Percentiles rank a stretch among this genome's conserved stretches.
phyloP scores from a whole-genome alignment of 192 early-diverging fungal genomes.

The Entomortierella chlamydospora region DNA sequence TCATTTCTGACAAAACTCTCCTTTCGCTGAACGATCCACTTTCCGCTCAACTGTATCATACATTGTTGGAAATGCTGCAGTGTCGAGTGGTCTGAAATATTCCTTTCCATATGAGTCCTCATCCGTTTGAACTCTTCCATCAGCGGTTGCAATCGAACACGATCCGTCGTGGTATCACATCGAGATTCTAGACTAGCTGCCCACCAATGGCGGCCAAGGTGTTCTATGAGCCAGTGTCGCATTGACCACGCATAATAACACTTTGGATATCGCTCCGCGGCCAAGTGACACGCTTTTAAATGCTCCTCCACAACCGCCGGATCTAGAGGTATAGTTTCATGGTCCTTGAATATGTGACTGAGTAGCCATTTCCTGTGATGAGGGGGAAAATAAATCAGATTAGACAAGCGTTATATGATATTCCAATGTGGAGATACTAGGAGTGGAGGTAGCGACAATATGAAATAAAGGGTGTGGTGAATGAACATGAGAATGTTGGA shows the following conservation, averaged over 20 bases:
- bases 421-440: no score
- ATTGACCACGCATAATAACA: constrained; percentile 67
- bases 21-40: constrained; percentile 27
- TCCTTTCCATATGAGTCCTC: constrained; percentile 47
- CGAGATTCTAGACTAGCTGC: neutral
- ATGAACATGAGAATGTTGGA: no score
- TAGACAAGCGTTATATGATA: no score
- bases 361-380: constrained; percentile 48
- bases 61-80: constrained; percentile 59
- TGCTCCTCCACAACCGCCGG: constrained; percentile 34
- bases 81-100: constrained; percentile 64
- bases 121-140: constrained; percentile 42
- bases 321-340: constrained; percentile 5
- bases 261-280: constrained; percentile 59
- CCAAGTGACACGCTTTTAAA: constrained; percentile 35
- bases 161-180: neutral
- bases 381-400: no score
- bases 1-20: neutral
- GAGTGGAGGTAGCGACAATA: no score
- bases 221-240: constrained; percentile 59
- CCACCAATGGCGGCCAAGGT: constrained; percentile 16
- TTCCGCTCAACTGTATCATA: constrained; percentile 37
- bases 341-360: constrained; percentile 16
- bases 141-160: constrained; percentile 13
- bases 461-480: neutral